Base-by-base conservation (phyloP, 129 eudicot genomes). In the Flaveria sonorensis region DNA sequence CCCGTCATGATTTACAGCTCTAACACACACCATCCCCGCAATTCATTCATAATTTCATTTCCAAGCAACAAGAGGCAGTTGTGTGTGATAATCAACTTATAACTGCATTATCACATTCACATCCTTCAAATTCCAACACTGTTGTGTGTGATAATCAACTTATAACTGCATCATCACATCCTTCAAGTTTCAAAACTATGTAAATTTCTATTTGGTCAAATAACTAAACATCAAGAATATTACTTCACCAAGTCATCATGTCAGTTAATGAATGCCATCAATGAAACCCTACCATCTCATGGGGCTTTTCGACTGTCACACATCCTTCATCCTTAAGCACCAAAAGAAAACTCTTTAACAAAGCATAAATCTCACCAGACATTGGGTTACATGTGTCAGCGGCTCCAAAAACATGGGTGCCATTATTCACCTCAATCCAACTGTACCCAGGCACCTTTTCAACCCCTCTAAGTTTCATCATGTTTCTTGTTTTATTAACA, bases 391-490 rank as follows among this genome's bases (percentile, higher is more conserved):
- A 68, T 11, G 81, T 81, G 59, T 91, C 97, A 14, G 81, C 86
- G 69, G 97, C 94, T 43, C 71, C 88, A 85, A 91, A 91, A 83
- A 83, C 82, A 77, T 87, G 83, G 9, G 85, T 80, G 14, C 70
- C 46, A 14, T 43, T 85, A 24, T 82, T 80, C 78, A 91, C 85
- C 67, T 91, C 97, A 66, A 91, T 83, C 97, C 97, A 91, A 73
- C 97, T 91, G 63, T 79, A 88, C 46, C 95, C 97, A 23, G 97
- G 89, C 21, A 88, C 63, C 47, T 87, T 91, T 47, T 87, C 82
- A 23, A 91, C 94, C 18, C 92, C 88, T 73, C 92, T 72, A 69
- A 81, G 82, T 80, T 82, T 91, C 97, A 91, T 91, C 77, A 89
- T 60, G 59, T 75, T 80, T 67, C 97, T 77, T 21, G 86, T 87